These are phyloP conservation scores for Ophiocordyceps camponoti-rufipedis DNA, from an alignment of 2,329 filamentous ascomycete genomes.

Conservation along the genomic window DNA sequence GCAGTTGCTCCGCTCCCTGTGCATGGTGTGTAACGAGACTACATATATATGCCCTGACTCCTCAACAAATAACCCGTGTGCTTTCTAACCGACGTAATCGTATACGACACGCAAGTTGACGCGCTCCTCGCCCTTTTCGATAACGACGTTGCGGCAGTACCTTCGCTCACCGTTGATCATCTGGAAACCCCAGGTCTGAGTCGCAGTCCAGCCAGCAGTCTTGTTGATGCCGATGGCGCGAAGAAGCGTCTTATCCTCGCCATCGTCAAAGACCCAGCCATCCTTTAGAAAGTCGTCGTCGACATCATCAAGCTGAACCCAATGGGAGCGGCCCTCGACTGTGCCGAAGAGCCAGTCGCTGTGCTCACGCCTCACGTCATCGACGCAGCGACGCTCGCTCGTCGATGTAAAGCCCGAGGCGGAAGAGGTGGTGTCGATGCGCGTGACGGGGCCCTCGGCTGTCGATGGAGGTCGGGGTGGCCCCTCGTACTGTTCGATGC, in stretches of 20 bases:
- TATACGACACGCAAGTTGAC: slow-evolving; percentile 36
- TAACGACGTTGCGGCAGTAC: slow-evolving; percentile 33
- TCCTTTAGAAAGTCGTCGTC: slow-evolving; percentile 36
- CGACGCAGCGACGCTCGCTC: slow-evolving; percentile 33
- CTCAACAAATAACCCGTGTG: too few species aligned
- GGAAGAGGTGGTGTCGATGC: slow-evolving; percentile 57
- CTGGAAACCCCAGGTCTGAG: slow-evolving; percentile 45
- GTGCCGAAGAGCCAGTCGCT: slow-evolving; percentile 64
- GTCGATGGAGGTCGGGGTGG: slow-evolving; percentile 21
- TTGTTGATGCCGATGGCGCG: slow-evolving; percentile 33
- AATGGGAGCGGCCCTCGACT: slow-evolving; percentile 41
- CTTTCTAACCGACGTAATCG: slow-evolving; percentile 22
- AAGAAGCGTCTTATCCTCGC: slow-evolving; percentile 45
- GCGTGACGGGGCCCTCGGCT: slow-evolving; percentile 24
- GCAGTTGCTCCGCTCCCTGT: background rate
- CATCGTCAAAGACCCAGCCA: slow-evolving; percentile 37
- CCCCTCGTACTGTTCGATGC: slow-evolving; percentile 35
- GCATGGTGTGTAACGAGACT: background rate
- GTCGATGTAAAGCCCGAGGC: slow-evolving; percentile 55
- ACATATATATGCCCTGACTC: background rate
- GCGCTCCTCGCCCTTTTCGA: slow-evolving; percentile 30
- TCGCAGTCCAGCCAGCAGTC: slow-evolving; percentile 29
- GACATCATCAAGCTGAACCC: slow-evolving; percentile 26
- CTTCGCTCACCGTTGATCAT: slow-evolving; percentile 29
- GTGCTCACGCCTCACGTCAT: slow-evolving; percentile 40